phyloP scores from a whole-genome alignment of 805 yeast species.

The Ogataea trehalophila region DNA sequence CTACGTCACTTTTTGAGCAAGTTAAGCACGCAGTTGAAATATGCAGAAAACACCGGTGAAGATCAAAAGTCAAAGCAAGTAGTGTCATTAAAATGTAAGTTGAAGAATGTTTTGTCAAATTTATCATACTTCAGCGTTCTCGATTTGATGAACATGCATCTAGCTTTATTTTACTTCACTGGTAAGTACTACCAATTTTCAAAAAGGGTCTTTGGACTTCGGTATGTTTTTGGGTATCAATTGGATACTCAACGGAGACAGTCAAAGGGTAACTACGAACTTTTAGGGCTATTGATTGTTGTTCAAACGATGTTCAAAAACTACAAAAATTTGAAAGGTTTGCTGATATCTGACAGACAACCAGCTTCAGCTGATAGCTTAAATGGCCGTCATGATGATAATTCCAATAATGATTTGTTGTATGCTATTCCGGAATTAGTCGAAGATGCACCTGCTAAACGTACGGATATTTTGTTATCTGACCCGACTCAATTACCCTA shows the following conservation, averaged over 20 bases:
- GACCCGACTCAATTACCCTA: constrained; percentile 57
- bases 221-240: constrained; percentile 71
- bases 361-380: background rate
- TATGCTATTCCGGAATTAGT: constrained; percentile 11
- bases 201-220: constrained; percentile 71
- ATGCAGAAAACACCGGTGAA: constrained; percentile 11
- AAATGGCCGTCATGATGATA: background rate
- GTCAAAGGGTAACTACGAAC: constrained; percentile 60
- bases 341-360: constrained; percentile 4
- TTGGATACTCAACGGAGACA: constrained; percentile 38
- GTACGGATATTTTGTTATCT: constrained; percentile 43
- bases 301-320: constrained; percentile 48
- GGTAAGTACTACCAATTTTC: constrained; percentile 79
- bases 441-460: constrained; percentile 7
- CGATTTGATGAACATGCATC: constrained; percentile 61
- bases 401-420: constrained; percentile 11
- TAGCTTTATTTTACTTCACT: constrained; percentile 75
- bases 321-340: constrained; percentile 26
- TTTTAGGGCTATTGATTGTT: constrained; percentile 61
- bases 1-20: constrained; percentile 26
- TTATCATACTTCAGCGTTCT: constrained; percentile 42
- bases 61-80: background rate
- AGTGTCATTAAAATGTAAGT: background rate
- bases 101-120: constrained; percentile 13
- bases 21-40: constrained; percentile 13